phyloP scores from a whole-genome alignment of 2,329 filamentous ascomycete species.

The Hypomyces perniciosus region DNA sequence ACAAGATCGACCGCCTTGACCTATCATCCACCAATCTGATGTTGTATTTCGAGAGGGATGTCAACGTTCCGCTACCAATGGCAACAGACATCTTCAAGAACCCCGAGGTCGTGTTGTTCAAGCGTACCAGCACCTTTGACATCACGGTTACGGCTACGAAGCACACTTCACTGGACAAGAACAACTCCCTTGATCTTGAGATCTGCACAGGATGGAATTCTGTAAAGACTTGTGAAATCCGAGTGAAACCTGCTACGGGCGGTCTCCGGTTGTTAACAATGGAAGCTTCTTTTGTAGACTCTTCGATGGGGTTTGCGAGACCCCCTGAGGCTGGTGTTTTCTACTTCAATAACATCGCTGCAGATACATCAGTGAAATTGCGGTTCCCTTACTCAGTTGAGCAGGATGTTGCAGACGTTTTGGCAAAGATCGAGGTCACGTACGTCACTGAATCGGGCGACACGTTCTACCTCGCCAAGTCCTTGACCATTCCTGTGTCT shows the following conservation, averaged over 20 bases:
- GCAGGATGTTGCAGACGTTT: slow-evolving; percentile 63
- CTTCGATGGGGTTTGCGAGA: slow-evolving; percentile 38
- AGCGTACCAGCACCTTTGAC: slow-evolving; percentile 61
- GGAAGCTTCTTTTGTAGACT: slow-evolving; percentile 47
- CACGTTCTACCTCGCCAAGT: slow-evolving; percentile 29
- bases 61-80: slow-evolving; percentile 40
- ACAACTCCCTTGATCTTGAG: slow-evolving; percentile 69
- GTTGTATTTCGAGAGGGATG: slow-evolving; percentile 59
- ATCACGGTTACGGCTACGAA: slow-evolving; percentile 61
- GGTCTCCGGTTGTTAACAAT: slow-evolving; percentile 58
- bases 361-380: slow-evolving; percentile 48
- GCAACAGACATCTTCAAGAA: slow-evolving; percentile 48
- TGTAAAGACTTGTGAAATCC: slow-evolving; percentile 52
- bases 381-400: slow-evolving; percentile 79
- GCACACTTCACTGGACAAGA: slow-evolving; percentile 71
- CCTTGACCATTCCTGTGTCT: slow-evolving; percentile 63
- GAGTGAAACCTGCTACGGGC: slow-evolving; percentile 58
- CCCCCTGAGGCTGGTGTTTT: slow-evolving; percentile 50
- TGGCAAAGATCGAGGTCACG: slow-evolving; percentile 67
- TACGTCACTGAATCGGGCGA: slow-evolving; percentile 63
- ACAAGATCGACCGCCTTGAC: slow-evolving; percentile 66
- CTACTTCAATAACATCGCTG: slow-evolving; percentile 40
- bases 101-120: slow-evolving; percentile 66
- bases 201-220: slow-evolving; percentile 71
- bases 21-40: slow-evolving; percentile 58